Base-by-base conservation (phyloP, 2,329 filamentous ascomycete genomes). In the Aspergillus sp. region DNA sequence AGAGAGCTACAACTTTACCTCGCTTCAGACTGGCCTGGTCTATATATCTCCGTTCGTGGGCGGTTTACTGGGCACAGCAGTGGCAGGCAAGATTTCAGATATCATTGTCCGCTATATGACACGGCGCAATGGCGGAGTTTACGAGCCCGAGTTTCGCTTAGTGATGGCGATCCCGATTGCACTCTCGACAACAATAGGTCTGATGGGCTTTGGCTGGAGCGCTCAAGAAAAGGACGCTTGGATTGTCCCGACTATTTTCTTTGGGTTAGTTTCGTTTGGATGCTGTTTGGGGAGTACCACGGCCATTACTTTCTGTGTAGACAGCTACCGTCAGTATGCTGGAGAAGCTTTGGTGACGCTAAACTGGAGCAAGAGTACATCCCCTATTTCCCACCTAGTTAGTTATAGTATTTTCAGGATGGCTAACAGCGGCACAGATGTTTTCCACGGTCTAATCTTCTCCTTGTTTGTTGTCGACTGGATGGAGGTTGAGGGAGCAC, bases 151-250 rank as follows among this genome's bases (percentile, higher is more conserved):
- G 73, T 98, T 96, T 69, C 85, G 93, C 6, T 83, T 96, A 0
- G 83, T 96, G 43, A 96, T 98, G 93, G 90, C 86, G 0, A 75
- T 88, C 3, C 93, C 93, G 0, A 87, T 97, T 32, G 80, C 88
- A 1, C 67, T 97, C 53, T 86, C 86, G 3, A 97, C 93, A 0
- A 85, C 87, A 1, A 85, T 93, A 32, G 95, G 95, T 0, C 83
- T 98, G 15, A 96, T 97, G 87, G 93, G 92, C 2, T 98, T 95
- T 68, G 93, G 93, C n/a, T 98, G 93, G 95, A 92, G 89, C 9
- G 91, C 89, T 0, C 74, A 91, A 61, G 82, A 87, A 56, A 80
- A 81, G 22, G 86, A 97, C 67, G 80, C 83, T 20, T 98, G 90
- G 90, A 96, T 96, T 52, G 90, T 96, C 0, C 95, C 95, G 0